Evolutionary conservation across 2,329 filamentous ascomycete genomes (phyloP), one percentile per base, ranked within the genome.

Genomic region (Neonectria hederae): DNA sequence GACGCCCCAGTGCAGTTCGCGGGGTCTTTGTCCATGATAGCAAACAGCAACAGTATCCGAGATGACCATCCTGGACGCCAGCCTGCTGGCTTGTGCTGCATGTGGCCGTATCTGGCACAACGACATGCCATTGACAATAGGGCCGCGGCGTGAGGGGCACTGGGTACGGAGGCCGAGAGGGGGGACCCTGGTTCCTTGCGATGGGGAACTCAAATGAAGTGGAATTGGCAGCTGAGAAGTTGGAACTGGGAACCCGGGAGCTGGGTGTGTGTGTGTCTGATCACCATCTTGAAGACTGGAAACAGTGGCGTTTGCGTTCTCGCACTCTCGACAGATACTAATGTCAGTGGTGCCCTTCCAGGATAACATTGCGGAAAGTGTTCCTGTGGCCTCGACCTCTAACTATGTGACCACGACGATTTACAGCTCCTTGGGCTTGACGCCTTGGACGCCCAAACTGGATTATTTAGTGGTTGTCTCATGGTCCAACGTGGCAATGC

Each of bases 271-370:
- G 49, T 30, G 48, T 51, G 43, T 32, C 38, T 17, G 48, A 52
- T 26, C 43, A 17, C 19, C 30, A 51, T 14, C 64, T 63, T 69
- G 58, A 66, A 65, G 68, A 56, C 54, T 61, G 63, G 54, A 51
- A 65, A 46, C 4, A 40, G 71, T 73, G 71, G 71, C 71, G 71
- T 73, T 59, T 73, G 42, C 48, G 65, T 73, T 73, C 54, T 54
- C 60, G 24, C 61, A 43, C 59, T 67, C 61, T 56, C 51, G 42
- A 54, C 43, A 38, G 54, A 52, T 30, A 22, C 48, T 11, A 51
- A 32, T n/a, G 64, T 32, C 48, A 59, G 56, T 63, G 26, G 56
- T 65, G 54, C 59, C 52, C 49, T 52, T 57, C 35, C 49, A 48
- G 30, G 54, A 49, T 57, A 45, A 70, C 55, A 63, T 57, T 65